A percentile compares a stretch with the other conserved stretches of the same genome.
Evolutionary conservation across 345 rosid genomes (phyloP).

Genomic region (Carallia brachiata): DNA sequence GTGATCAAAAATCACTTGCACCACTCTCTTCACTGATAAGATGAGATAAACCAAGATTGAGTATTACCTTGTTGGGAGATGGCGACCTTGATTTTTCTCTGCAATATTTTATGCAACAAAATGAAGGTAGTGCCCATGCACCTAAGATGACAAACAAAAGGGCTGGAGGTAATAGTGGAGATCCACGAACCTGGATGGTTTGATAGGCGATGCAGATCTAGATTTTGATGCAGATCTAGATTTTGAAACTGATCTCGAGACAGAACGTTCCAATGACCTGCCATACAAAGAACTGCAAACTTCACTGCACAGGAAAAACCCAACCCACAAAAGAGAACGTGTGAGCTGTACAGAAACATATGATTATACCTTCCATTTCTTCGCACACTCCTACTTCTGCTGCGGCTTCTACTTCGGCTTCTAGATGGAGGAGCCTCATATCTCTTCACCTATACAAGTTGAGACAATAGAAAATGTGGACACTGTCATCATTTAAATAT

Average conservation of each 20-base stretch:
- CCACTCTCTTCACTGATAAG: too few species aligned
- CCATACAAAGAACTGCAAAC: conserved; percentile 27
- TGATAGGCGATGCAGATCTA: conserved; percentile 65
- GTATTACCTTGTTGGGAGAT: conserved; percentile 48
- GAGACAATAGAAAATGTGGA: not conserved
- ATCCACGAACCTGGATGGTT: conserved; percentile 45
- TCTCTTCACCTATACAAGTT: conserved; percentile 56
- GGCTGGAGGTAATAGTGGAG: not conserved
- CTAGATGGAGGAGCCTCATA: conserved; percentile 62
- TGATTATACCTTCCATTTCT: conserved; percentile 49
- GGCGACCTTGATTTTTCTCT: conserved; percentile 48
- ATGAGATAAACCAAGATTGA: not conserved
- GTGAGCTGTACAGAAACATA: not conserved
- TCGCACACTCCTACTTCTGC: conserved; percentile 56
- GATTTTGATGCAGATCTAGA: conserved; percentile 78
- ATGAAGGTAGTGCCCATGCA: not conserved
- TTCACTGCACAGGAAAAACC: not conserved
- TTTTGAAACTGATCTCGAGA: conserved; percentile 60
- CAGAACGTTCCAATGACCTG: conserved; percentile 54
- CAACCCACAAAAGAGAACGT: not conserved
- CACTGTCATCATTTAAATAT: not conserved
- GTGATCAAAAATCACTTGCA: too few species aligned
- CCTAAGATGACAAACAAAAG: not conserved
- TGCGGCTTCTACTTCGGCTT: conserved; percentile 60
- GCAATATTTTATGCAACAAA: not conserved